phyloP scores from a whole-genome alignment of 495 filamentous ascomycete species.

The Penicillium subrubescens region DNA sequence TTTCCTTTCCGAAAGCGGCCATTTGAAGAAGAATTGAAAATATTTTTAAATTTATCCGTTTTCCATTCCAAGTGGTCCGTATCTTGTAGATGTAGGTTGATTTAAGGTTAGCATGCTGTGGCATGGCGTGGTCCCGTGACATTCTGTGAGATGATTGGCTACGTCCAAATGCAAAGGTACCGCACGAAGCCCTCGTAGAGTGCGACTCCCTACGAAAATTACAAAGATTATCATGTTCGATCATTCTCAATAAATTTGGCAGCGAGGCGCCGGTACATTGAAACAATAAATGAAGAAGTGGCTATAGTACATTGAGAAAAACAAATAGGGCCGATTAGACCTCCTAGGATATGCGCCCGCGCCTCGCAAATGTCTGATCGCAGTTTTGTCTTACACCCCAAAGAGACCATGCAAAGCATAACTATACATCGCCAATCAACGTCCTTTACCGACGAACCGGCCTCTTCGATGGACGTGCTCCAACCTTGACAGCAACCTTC shows the following conservation, averaged over 20 bases:
- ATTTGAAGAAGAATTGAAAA: not conserved
- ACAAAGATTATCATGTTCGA: not conserved
- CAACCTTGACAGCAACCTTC: constrained; percentile 41
- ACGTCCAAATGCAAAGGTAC: not conserved
- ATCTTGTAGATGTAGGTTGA: not conserved
- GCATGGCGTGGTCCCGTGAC: not conserved
- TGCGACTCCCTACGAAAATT: not conserved
- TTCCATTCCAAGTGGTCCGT: not conserved
- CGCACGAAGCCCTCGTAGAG: not conserved
- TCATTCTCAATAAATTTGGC: constrained; percentile 1
- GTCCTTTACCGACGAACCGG: constrained; percentile 24
- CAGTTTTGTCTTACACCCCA: constrained; percentile 29
- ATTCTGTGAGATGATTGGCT: not conserved
- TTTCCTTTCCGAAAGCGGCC: not conserved
- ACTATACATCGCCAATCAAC: constrained; percentile 28
- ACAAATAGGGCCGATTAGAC: constrained; percentile 35
- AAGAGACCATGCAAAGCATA: constrained; percentile 28
- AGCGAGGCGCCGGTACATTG: constrained; percentile 33
- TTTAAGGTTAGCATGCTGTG: not conserved
- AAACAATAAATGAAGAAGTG: constrained; percentile 22
- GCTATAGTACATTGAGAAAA: constrained; percentile 46
- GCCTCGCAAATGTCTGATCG: constrained; percentile 38
- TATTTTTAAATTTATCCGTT: not conserved
- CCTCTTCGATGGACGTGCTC: constrained; percentile 31
- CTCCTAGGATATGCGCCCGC: constrained; percentile 41